Percentiles rank a stretch among this genome's conserved stretches.
phyloP scores from a whole-genome alignment of 2,329 filamentous ascomycete genomes.

The Exutisphaerella laricina region DNA sequence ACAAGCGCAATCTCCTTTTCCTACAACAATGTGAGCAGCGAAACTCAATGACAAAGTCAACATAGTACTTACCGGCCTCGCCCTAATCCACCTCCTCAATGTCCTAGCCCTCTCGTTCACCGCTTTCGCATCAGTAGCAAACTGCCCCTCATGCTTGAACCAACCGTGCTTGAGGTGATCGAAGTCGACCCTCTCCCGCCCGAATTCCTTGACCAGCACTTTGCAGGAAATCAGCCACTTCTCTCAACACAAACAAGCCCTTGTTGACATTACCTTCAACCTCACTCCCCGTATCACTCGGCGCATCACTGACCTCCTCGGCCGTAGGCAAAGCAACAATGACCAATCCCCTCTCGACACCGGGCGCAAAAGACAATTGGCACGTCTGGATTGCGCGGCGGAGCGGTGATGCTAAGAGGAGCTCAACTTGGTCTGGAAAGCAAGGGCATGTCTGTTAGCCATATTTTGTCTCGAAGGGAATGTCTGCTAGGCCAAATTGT shows the following conservation, averaged over 20 bases:
- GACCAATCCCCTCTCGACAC: slow-evolving; percentile 22
- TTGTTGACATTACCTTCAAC: no score
- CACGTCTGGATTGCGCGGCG: slow-evolving; percentile 28
- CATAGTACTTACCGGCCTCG: no score
- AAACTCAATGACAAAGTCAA: no score
- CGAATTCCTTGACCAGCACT: slow-evolving; percentile 21
- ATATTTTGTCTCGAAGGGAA: no score
- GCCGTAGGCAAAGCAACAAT: slow-evolving; percentile 27
- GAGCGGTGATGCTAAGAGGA: slow-evolving; percentile 29
- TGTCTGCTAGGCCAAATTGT: no score
- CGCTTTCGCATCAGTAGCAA: slow-evolving; percentile 21
- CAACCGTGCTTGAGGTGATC: slow-evolving; percentile 25
- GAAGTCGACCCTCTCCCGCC: slow-evolving; percentile 21
- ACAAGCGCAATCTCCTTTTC: slow-evolving; percentile 30
- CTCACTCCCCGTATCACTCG: slow-evolving; percentile 25
- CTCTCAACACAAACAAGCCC: no score
- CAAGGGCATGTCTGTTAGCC: no score
- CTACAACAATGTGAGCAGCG: no score
- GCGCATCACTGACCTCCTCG: slow-evolving; percentile 26
- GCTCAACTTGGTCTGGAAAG: slow-evolving; percentile 23
- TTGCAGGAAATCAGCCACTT: no score
- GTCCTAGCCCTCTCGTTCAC: slow-evolving; percentile 24
- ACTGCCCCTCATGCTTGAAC: slow-evolving; percentile 28
- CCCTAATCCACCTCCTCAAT: slow-evolving; percentile 25
- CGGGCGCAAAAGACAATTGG: slow-evolving; percentile 23